A percentile compares a stretch with the other conserved stretches of the same genome.
Conservation (phyloP, 2,329 filamentous ascomycete genomes). For the Lasiodiplodia citricola region DNA sequence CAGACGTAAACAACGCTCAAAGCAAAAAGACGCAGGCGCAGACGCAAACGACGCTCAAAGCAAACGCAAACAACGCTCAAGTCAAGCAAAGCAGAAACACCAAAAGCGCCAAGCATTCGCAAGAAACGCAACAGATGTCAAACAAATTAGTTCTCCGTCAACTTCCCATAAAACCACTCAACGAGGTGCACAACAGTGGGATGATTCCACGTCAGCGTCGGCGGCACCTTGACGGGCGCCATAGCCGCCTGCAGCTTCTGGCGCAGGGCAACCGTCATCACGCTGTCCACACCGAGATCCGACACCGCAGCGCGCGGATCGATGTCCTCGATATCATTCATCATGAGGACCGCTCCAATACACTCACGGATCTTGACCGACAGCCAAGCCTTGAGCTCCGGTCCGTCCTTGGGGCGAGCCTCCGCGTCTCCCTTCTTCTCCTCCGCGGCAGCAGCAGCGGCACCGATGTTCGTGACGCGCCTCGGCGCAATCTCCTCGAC, state of each 20-base stretch:
- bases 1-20: too few relatives aligned
- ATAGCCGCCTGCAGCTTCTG: constrained; percentile 43
- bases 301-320: constrained; percentile 42
- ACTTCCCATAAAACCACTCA: constrained; percentile 42
- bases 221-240: constrained; percentile 42
- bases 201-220: constrained; percentile 49
- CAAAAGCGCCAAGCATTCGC: too few relatives aligned
- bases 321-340: constrained; percentile 40
- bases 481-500: constrained; percentile 39
- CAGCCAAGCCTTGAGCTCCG: constrained; percentile 37
- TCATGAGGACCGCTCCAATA: constrained; percentile 42
- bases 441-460: background rate
- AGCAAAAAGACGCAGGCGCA: too few relatives aligned
- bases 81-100: too few relatives aligned
- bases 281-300: constrained; percentile 49
- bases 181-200: constrained; percentile 48
- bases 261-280: constrained; percentile 47
- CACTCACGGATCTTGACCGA: constrained; percentile 40
- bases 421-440: background rate
- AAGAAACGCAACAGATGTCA: background rate
- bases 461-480: background rate
- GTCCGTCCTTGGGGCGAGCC: background rate
- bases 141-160: constrained; percentile 16
- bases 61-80: too few relatives aligned
- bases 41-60: too few relatives aligned